Percentiles rank a stretch among this genome's conserved stretches.
Conservation (phyloP, 768 basidiomycete species). For the Mycena venus region DNA sequence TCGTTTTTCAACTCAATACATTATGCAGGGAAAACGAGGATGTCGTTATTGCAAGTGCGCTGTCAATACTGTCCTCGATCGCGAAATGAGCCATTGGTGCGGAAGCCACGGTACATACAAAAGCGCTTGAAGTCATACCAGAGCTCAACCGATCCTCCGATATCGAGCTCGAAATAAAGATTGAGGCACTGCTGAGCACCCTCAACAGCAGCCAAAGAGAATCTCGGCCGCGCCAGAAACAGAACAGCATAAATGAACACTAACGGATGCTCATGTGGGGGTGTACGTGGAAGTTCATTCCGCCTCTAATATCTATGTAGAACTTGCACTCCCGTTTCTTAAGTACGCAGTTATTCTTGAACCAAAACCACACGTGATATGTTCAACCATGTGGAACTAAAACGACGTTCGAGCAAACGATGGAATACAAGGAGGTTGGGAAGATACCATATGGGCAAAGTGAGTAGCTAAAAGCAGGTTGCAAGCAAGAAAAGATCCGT, state of each 20-base stretch:
- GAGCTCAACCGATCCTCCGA: no score
- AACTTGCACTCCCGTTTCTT: background rate
- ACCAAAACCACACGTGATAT: background rate
- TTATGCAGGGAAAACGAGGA: no score
- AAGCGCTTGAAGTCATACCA: no score
- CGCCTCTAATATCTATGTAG: background rate
- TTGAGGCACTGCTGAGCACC: no score
- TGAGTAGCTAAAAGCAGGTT: constrained; percentile 6
- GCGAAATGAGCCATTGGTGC: no score
- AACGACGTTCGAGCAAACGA: constrained; percentile 3
- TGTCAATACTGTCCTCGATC: no score
- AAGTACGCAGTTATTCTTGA: background rate
- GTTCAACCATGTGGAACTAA: background rate
- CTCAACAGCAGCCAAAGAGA: no score
- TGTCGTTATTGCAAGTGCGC: no score
- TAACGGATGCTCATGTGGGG: background rate
- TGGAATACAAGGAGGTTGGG: constrained; percentile 6
- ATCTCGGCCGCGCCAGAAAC: no score
- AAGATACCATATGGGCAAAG: background rate
- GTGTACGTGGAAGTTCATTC: background rate
- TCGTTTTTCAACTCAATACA: no score
- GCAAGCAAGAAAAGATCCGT: constrained; percentile 6
- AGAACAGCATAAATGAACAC: background rate
- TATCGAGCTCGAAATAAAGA: no score
- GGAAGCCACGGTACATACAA: no score